Evolutionary conservation across 1,139 yeast species (phyloP), one percentile per base, ranked within the genome.

Genomic region (Suhomyces choctaworum): DNA sequence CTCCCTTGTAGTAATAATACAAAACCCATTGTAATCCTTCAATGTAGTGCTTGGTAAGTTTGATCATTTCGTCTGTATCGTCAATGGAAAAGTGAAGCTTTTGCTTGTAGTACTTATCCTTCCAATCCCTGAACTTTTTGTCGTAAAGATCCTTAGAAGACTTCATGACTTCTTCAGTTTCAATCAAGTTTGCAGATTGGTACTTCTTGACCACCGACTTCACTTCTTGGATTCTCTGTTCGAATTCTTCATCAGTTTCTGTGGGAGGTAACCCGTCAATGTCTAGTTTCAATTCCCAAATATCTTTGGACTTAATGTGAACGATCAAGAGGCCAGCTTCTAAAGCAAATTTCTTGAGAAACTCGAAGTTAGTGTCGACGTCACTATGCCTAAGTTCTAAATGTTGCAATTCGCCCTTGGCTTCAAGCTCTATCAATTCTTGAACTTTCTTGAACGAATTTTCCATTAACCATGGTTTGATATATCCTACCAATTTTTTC

Each of bases 11-110:
- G 60, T 90, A 90, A 62, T 90, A 90, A 54, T 76, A 82, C 60
- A 90, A 70, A 11, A 90, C 97, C 97, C 97, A 90, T 62, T 90
- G 97, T 46, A 90, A 71, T 49, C 97, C 97, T 62, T 90, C 96
- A 30, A 90, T 70, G 55, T 89, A 90, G 58, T 88, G 90, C 48
- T 80, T 80, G n/a, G 95, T 76, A 51, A 88, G 58, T 20, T 76
- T 76, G 14, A 61, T 61, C 50, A 90, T 64, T 44, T 78, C 65
- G 2, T 77, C 82, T 21, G 74, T 78, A 36, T 79, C 72, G 26
- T 71, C 50, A 31, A 77, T 67, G 12, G 84, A 75, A 46, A 87
- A 86, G 8, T 78, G 78, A 43, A 94, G 70, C 57, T 94, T 94
- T 15, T 78, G 78, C 48, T 78, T 73, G 60, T 94, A 94, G 56